Evolutionary conservation across 116 monocot genomes (phyloP).

Genomic region (Phalaenopsis hybrid): DNA sequence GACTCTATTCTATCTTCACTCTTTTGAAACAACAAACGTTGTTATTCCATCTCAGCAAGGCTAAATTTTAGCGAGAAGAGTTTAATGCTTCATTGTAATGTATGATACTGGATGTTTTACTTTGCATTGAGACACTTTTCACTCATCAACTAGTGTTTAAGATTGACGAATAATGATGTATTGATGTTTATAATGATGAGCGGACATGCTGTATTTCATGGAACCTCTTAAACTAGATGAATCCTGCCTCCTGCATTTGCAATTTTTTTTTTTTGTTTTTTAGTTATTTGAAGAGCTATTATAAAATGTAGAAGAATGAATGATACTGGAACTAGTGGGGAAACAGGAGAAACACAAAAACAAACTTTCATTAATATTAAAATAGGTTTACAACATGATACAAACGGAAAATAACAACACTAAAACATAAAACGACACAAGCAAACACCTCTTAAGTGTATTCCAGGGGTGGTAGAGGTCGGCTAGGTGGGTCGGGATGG

Average conservation of each 20-base stretch:
- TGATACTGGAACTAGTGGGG: no score
- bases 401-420: no score
- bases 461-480: no score
- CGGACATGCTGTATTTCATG: background rate
- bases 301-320: no score
- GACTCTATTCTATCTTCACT: background rate
- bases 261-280: no score
- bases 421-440: no score
- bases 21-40: background rate
- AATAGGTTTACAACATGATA: no score
- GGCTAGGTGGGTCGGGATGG: no score
- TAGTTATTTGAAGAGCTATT: no score
- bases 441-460: no score
- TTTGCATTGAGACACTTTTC: background rate
- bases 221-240: background rate
- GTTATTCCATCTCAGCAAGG: background rate
- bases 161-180: background rate
- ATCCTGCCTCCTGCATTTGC: background rate
- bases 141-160: background rate
- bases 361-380: no score
- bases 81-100: background rate
- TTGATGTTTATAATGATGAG: background rate
- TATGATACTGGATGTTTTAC: background rate
- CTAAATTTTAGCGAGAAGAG: background rate
- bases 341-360: no score